A percentile compares a stretch with the other conserved stretches of the same genome.
phyloP scores from a whole-genome alignment of 2,329 filamentous ascomycete genomes.

The Ceratocystis smalleyi region DNA sequence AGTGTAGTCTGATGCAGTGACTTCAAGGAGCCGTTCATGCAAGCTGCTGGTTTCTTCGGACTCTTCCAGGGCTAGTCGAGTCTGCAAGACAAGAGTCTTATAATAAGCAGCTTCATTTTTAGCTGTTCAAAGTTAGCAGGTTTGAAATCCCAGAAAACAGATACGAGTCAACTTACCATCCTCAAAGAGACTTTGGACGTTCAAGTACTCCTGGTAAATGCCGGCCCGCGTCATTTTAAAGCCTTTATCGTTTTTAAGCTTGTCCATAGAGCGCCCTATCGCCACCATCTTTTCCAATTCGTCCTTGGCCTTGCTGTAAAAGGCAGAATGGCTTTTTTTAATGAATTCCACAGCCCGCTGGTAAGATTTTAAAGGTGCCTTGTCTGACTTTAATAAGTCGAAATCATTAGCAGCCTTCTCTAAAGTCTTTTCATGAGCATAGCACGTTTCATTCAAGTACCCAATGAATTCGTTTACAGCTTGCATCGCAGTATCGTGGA shows the following conservation, averaged over 20 bases:
- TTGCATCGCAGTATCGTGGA: background rate
- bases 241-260: background rate
- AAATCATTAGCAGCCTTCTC: background rate
- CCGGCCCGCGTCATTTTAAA: background rate
- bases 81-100: background rate
- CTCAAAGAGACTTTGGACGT: background rate
- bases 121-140: background rate
- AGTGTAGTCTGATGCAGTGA: background rate
- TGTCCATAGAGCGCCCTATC: background rate
- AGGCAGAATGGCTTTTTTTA: background rate
- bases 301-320: background rate
- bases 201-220: background rate
- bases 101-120: background rate
- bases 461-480: background rate
- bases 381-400: background rate
- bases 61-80: background rate
- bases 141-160: background rate
- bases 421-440: background rate
- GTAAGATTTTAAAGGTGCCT: background rate
- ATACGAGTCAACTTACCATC: background rate
- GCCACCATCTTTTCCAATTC: background rate
- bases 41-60: background rate
- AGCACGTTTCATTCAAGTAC: background rate
- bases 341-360: background rate
- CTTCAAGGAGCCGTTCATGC: background rate